These are phyloP conservation scores for Penicillium rolfsii DNA, from an alignment of 2,329 filamentous ascomycete genomes.

Conservation along the genomic window DNA sequence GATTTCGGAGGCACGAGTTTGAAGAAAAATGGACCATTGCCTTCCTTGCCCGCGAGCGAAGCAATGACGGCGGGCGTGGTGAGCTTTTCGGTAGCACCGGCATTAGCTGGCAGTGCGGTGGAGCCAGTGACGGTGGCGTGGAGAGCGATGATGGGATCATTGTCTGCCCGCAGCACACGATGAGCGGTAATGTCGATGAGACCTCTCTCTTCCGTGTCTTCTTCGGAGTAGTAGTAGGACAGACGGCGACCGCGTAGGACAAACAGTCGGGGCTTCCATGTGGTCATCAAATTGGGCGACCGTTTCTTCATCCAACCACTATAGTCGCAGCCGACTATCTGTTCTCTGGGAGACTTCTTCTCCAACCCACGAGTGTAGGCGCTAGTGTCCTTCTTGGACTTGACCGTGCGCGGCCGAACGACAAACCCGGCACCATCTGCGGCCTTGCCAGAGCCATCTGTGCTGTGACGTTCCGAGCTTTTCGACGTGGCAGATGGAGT, in stretches of 20 bases:
- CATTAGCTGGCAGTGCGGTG: constrained; percentile 61
- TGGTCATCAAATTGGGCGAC: constrained; percentile 92
- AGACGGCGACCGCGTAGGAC: constrained; percentile 87
- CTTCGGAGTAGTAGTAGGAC: constrained; percentile 94
- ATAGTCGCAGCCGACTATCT: constrained; percentile 85
- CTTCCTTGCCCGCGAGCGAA: constrained; percentile 41
- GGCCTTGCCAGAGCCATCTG: constrained; percentile 60
- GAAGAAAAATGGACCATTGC: constrained; percentile 90
- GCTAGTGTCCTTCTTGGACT: constrained; percentile 91
- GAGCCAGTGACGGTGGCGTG: constrained; percentile 91
- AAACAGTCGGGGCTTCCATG: constrained; percentile 97
- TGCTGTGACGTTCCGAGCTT: constrained; percentile 80
- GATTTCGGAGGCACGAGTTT: constrained; percentile 91
- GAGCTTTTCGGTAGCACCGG: constrained; percentile 40
- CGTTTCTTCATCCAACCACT: constrained; percentile 99
- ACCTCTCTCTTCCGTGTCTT: constrained; percentile 89
- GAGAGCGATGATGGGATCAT: constrained; percentile 84
- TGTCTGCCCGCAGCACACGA: constrained; percentile 90
- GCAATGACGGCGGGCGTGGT: constrained; percentile 36
- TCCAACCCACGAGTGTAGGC: constrained; percentile 86
- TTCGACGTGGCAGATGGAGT: constrained; percentile 64
- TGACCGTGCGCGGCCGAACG: constrained; percentile 59
- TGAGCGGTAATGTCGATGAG: constrained; percentile 98
- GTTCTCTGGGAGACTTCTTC: constrained; percentile 78
- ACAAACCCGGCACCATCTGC: constrained; percentile 53